phyloP scores from a whole-genome alignment of 2,329 filamentous ascomycete species.

The Sclerotinia spermophila region DNA sequence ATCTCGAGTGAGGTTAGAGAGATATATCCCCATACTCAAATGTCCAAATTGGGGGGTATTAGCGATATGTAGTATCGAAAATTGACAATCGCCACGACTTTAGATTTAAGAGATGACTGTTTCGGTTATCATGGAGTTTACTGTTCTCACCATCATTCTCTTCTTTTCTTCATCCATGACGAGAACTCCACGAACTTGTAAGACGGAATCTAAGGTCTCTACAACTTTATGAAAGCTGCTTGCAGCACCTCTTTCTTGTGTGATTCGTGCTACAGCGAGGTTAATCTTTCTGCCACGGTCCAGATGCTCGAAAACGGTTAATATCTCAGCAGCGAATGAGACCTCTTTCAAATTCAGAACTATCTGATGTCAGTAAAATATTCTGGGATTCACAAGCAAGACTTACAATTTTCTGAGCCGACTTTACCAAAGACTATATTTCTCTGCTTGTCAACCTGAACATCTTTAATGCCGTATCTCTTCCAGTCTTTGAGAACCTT shows the following conservation, averaged over 20 bases:
- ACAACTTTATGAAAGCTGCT: constrained; percentile 84
- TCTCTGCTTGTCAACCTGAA: constrained; percentile 73
- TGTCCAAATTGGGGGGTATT: constrained; percentile 8
- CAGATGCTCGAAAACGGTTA: constrained; percentile 55
- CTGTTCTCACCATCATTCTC: constrained; percentile 70
- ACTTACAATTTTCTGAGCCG: constrained; percentile 73
- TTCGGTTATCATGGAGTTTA: constrained; percentile 35
- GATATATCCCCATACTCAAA: neutral
- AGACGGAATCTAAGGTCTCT: constrained; percentile 67
- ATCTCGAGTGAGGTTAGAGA: neutral
- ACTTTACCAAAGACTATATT: constrained; percentile 79
- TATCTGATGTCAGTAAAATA: constrained; percentile 39
- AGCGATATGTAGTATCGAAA: constrained; percentile 1
- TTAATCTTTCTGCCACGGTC: constrained; percentile 76
- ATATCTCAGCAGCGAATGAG: constrained; percentile 82
- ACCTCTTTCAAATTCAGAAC: constrained; percentile 82
- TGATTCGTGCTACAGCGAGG: constrained; percentile 79
- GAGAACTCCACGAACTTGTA: constrained; percentile 62
- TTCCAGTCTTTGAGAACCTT: constrained; percentile 62
- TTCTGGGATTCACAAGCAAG: neutral
- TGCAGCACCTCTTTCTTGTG: constrained; percentile 86
- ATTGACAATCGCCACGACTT: neutral
- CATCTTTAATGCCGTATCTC: constrained; percentile 67
- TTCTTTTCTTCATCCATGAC: constrained; percentile 63
- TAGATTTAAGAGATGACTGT: neutral